A percentile compares a stretch with the other conserved stretches of the same genome.
phyloP scores from a whole-genome alignment of 1,284 basidiomycete genomes.

The Dichomitus squalens region DNA sequence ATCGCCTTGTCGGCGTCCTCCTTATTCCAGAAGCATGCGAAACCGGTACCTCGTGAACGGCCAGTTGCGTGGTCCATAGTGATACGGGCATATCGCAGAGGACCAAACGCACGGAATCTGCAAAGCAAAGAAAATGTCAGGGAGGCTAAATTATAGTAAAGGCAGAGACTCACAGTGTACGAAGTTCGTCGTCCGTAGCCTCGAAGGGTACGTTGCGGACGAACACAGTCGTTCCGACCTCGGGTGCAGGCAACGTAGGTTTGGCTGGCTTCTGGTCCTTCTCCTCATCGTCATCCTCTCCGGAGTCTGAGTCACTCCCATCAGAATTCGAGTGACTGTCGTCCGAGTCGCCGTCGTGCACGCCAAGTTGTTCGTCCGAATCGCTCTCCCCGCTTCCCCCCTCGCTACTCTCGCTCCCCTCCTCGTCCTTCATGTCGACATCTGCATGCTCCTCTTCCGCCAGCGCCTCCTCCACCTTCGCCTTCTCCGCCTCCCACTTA shows the following conservation, averaged over 20 bases:
- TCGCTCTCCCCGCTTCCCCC: constrained; percentile 30
- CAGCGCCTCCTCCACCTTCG: constrained; percentile 49
- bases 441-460: constrained; percentile 33
- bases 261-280: constrained; percentile 57
- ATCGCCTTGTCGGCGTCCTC: constrained; percentile 89
- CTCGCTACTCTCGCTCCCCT: constrained; percentile 34
- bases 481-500: constrained; percentile 85
- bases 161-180: constrained; percentile 65
- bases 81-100: constrained; percentile 91
- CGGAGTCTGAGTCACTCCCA: constrained; percentile 34
- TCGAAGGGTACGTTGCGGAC: constrained; percentile 93
- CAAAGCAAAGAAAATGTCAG: constrained; percentile 1
- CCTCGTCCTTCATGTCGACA: constrained; percentile 28
- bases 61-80: constrained; percentile 85
- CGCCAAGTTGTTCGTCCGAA: constrained; percentile 40
- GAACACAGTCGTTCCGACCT: constrained; percentile 91
- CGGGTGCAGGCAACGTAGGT: constrained; percentile 77
- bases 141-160: background rate
- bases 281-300: constrained; percentile 34
- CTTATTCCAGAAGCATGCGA: constrained; percentile 97
- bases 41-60: constrained; percentile 92
- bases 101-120: constrained; percentile 90
- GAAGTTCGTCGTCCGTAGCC: constrained; percentile 89
- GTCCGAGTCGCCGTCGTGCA: constrained; percentile 45
- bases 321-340: constrained; percentile 35